Percentiles rank a stretch among this genome's conserved stretches.
Evolutionary conservation across 768 basidiomycete genomes (phyloP).

Genomic region (Panaeolus cyanescens): DNA sequence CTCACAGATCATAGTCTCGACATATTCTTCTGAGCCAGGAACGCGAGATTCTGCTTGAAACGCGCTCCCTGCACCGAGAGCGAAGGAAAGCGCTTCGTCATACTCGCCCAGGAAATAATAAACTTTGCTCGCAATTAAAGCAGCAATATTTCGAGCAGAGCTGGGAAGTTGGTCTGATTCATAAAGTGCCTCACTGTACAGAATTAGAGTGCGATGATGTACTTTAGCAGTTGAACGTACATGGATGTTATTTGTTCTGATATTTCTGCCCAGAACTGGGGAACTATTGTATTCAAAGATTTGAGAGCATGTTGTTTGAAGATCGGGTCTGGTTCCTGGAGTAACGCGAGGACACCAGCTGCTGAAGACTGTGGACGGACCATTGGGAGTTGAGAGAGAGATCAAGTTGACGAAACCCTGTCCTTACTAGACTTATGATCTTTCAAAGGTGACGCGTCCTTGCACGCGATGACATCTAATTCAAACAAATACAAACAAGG

Average conservation of each 20-base stretch:
- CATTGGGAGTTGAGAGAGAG: slow-evolving; percentile 43
- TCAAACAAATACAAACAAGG: slow-evolving; percentile 33
- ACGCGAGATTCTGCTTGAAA: slow-evolving; percentile 76
- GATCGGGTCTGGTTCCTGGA: slow-evolving; percentile 83
- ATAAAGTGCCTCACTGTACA: slow-evolving; percentile 81
- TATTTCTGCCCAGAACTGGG: slow-evolving; percentile 98
- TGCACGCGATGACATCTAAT: slow-evolving; percentile 28
- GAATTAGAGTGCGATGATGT: background rate
- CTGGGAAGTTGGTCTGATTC: slow-evolving; percentile 79
- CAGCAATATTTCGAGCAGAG: slow-evolving; percentile 78
- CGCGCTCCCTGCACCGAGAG: slow-evolving; percentile 84
- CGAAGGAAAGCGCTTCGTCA: slow-evolving; percentile 94
- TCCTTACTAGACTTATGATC: slow-evolving; percentile 8
- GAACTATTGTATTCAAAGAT: slow-evolving; percentile 78
- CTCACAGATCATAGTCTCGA: slow-evolving; percentile 94
- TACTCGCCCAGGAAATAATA: slow-evolving; percentile 97
- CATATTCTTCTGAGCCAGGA: slow-evolving; percentile 77
- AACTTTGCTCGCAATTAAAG: slow-evolving; percentile 94
- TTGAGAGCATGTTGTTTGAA: slow-evolving; percentile 93
- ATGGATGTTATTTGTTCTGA: slow-evolving; percentile 91
- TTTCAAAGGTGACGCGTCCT: slow-evolving; percentile 49
- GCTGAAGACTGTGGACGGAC: slow-evolving; percentile 80
- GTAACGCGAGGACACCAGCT: slow-evolving; percentile 88
- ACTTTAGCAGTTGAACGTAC: slow-evolving; percentile 46
- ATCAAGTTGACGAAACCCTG: slow-evolving; percentile 17